Evolutionary conservation across 2,329 filamentous ascomycete genomes (phyloP), one percentile per base, ranked within the genome.

Genomic region (Plectosphaerella plurivora): DNA sequence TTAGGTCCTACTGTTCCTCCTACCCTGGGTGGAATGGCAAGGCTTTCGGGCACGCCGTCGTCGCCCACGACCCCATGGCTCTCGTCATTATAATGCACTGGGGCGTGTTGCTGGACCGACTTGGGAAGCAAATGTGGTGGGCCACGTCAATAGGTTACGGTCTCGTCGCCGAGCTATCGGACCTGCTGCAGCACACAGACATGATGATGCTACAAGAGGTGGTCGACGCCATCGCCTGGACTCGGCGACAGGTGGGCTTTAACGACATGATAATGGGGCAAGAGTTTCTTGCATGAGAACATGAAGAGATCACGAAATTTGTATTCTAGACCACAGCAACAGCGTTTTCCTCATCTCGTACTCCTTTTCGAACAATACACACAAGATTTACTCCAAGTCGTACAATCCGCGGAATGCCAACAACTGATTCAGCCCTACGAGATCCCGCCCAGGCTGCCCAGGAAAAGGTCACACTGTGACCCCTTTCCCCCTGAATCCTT

Each of bases 1-100:
- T 68, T 44, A 62, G 59, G 48, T 65, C 65, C 1, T 67, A 66
- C 46, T 63, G 60, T 33, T 61, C 67, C 24, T 60, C 60, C 0
- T 68, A 70, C 37, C 65, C 67, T 2, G 58, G 56, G 0, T 51
- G 64, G 12, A 62, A 62, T 2, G 68, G 68, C 1, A 58, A 54
- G 3, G 63, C 61, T 2, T 72, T 70, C 48, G 57, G 62, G 1
- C 28, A 56, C 1, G 65, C 65, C 2, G 46, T 72, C 28, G 64
- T 60, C 47, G 51, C 53, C 1, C 55, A 55, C 10, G 67, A 72
- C 22, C 70, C 68, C 0, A 60, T 73, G 42, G 63, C 68, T 15
- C 49, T 73, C 35, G 63, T 72, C 14, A 59, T 72, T 3, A 54
- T 70, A 50, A 60, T 71, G 60, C 66, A 69, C 46, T 73, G 69